A percentile compares a stretch with the other conserved stretches of the same genome.
Conservation (phyloP, 306 rosid species). For the cucumber (Cucumis sativus) region Cucumber_9930_V3 NC_026655.2:8551501-8552000, state of each 20-base stretch:
- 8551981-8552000: constrained; percentile 15
- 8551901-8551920: background rate
- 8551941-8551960: too few relatives aligned
- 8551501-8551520: too few relatives aligned
- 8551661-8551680: background rate
- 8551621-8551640: too few relatives aligned
- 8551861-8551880: background rate
- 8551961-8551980: too few relatives aligned
- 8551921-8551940: background rate
- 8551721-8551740: background rate
- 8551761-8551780: background rate
- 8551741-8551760: background rate
- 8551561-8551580: too few relatives aligned
- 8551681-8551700: background rate
- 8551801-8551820: background rate
- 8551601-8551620: too few relatives aligned
- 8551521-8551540: too few relatives aligned
- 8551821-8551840: background rate
- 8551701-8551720: background rate
- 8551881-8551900: background rate
- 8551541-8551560: too few relatives aligned
- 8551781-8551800: background rate
- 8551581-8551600: too few relatives aligned
- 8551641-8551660: background rate
- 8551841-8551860: background rate